phyloP scores from a whole-genome alignment of 768 basidiomycete genomes.

The Tricholoma sp. region DNA sequence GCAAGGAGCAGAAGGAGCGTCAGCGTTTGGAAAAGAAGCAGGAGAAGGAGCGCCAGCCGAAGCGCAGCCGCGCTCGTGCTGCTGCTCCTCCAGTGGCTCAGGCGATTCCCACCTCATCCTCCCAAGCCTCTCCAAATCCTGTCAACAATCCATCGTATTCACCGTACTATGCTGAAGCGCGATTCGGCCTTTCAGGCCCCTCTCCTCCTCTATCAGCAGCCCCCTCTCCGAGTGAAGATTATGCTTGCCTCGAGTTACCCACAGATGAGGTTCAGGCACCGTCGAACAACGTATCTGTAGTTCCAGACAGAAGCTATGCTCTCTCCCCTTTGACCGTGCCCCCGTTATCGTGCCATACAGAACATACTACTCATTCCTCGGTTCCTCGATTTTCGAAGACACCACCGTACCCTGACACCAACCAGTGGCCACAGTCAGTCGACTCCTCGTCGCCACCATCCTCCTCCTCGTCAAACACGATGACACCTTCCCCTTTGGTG shows the following conservation, averaged over 20 bases:
- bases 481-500: neutral
- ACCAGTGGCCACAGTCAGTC: neutral
- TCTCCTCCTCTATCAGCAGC: constrained; percentile 51
- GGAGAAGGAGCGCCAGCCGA: constrained; percentile 29
- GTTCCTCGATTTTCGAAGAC: neutral
- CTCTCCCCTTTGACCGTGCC: neutral
- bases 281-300: neutral
- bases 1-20: constrained; percentile 44
- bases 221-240: constrained; percentile 36
- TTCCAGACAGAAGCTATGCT: neutral
- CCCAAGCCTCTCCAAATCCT: constrained; percentile 13
- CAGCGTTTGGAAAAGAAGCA: constrained; percentile 34
- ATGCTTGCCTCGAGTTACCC: constrained; percentile 6
- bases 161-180: constrained; percentile 15
- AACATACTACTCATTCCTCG: neutral
- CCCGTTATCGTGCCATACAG: neutral
- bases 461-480: neutral
- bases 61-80: constrained; percentile 10
- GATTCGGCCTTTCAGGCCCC: constrained; percentile 37
- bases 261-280: neutral
- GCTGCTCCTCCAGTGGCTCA: constrained; percentile 6
- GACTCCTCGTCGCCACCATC: neutral
- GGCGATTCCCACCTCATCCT: constrained; percentile 8
- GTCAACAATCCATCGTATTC: constrained; percentile 14
- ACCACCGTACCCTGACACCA: neutral